Conservation (phyloP, 139 green algal genomes). For the Chlamydomonas eustigma region DNA sequence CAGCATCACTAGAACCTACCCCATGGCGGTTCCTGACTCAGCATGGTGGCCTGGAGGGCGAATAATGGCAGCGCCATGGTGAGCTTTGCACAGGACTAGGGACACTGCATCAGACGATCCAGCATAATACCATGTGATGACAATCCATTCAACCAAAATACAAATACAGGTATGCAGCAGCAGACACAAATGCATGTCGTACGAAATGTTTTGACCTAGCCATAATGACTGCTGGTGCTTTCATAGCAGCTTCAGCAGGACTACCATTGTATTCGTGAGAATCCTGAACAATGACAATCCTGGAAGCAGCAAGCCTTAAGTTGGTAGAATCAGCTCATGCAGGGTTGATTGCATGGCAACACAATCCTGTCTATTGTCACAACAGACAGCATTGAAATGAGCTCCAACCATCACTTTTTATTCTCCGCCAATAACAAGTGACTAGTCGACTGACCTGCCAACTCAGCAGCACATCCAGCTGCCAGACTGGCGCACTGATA, state of each 20-base stretch:
- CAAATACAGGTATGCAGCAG: no score
- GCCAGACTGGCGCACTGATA: constrained; percentile 57
- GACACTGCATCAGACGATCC: constrained; percentile 17
- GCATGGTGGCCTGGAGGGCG: constrained; percentile 68
- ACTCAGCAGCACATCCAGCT: constrained; percentile 60
- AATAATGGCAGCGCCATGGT: constrained; percentile 43
- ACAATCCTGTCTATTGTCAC: not conserved
- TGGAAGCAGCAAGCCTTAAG: not conserved
- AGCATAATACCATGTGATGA: not conserved
- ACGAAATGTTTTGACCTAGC: not conserved
- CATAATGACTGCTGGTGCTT: not conserved
- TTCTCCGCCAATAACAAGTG: no score
- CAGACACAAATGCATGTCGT: not conserved
- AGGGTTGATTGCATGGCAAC: not conserved
- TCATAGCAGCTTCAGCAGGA: no score
- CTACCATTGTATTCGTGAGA: no score
- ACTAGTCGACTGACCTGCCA: constrained; percentile 17
- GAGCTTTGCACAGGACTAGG: constrained; percentile 38
- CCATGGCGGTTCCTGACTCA: constrained; percentile 63
- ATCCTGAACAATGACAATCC: no score
- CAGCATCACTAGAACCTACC: constrained; percentile 55
- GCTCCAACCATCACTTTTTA: constrained; percentile 4
- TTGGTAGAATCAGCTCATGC: not conserved
- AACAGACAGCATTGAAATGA: not conserved
- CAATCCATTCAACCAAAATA: no score